Conservation (phyloP, 179 eudicot genomes). For the Silene vulgaris region DNA sequence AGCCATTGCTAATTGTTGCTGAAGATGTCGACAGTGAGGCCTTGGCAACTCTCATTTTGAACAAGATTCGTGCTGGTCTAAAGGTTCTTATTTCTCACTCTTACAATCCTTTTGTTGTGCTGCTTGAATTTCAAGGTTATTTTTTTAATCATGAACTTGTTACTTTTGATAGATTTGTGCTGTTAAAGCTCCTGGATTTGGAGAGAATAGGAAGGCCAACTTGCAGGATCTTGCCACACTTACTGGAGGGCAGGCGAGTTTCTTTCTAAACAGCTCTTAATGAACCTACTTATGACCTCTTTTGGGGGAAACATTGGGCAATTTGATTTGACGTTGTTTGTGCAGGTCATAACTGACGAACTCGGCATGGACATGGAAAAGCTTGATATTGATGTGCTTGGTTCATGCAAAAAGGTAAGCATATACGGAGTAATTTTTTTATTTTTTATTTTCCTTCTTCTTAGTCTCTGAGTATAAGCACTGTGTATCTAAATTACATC, state of each 20-base stretch:
- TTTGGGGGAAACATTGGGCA: not conserved
- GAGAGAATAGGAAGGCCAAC: conserved; percentile 75
- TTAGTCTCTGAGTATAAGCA: not conserved
- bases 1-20: conserved; percentile 76
- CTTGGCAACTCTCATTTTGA: conserved; percentile 82
- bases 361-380: conserved; percentile 90
- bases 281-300: not conserved
- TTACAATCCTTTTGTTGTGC: not conserved
- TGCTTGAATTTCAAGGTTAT: not conserved
- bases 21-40: conserved; percentile 98
- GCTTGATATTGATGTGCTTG: conserved; percentile 64
- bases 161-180: conserved; percentile 64
- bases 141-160: not conserved
- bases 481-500: not conserved
- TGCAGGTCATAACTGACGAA: conserved; percentile 81
- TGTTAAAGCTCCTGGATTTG: conserved; percentile 93
- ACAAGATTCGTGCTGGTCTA: conserved; percentile 91
- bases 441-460: not conserved
- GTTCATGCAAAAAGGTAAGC: conserved; percentile 83
- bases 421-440: not conserved
- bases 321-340: not conserved
- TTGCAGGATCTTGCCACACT: conserved; percentile 87
- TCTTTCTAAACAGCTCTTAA: not conserved
- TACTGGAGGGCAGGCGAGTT: conserved; percentile 77
- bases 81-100: conserved; percentile 44